Evolutionary conservation across 331 rosid genomes (phyloP), one percentile per base, ranked within the genome.

Genomic region (Arachis monticola): DNA sequence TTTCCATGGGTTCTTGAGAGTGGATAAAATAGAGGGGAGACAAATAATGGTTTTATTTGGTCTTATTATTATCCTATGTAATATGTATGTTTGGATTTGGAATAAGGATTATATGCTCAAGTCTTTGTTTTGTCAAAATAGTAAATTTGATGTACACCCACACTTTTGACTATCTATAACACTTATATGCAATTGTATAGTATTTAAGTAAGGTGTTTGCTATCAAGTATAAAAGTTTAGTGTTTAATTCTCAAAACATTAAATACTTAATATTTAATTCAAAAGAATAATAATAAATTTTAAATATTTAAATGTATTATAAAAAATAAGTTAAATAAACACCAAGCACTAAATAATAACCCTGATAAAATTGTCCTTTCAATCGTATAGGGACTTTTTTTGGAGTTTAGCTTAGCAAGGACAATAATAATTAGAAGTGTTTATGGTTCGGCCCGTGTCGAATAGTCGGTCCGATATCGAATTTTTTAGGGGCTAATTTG

Each of bases 1-100:
- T 67, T 82, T 89, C 93, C 97, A 92, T 92, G 52, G 76, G 27
- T 35, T 35, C 69, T 73, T 77, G 74, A 55, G 50, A 52, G 70
- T 51, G 81, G 83, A 71, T 80, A 76, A 69, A 83, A 68, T 7
- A 61, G 40, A n/a, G 41, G 71, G 59, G 75, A 63, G 81, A 60
- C 73, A 77, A 67, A 77, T 35, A 35, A 35, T 35, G 4, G 4
- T 67, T 63, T 11, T 22, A 22, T 60, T 69, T 68, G 69, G 76
- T 67, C 74, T 60, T 62, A 77, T 66, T 66, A 46, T 35, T 22
- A 50, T 58, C 72, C 68, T 70, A 71, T 78, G 75, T 22, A 22
- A 22, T 22, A 35, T 35, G 40, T 69, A 75, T 78, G 71, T 69
- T 59, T 75, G 80, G 77, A 64, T 47, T 14, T 66, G 69, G 78